A percentile compares a stretch with the other conserved stretches of the same genome.
Conservation (phyloP, 2,329 filamentous ascomycete genomes). For the Phoma sp. region DNA sequence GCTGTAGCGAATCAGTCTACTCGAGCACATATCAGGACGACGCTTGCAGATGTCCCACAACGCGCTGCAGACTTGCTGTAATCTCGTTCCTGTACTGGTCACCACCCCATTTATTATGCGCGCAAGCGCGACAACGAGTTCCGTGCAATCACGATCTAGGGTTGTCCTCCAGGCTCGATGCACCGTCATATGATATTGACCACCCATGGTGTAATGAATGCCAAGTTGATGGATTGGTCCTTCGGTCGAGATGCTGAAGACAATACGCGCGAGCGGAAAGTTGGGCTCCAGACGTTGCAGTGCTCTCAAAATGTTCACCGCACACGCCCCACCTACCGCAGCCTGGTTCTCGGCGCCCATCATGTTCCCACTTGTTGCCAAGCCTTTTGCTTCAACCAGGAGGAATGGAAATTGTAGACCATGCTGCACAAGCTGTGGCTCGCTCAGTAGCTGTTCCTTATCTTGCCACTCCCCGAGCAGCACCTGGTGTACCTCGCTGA, state of each 20-base stretch:
- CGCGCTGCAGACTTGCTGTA: too few species aligned
- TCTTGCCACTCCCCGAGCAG: constrained; percentile 5
- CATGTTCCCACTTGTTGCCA: constrained; percentile 14
- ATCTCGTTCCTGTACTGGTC: too few species aligned
- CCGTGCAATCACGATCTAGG: too few species aligned
- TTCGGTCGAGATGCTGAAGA: constrained; percentile 8
- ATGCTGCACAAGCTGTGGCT: not conserved
- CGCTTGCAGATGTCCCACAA: too few species aligned
- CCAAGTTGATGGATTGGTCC: constrained; percentile 5
- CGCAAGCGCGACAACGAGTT: too few species aligned
- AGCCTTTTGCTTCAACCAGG: constrained; percentile 22
- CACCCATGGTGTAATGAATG: constrained; percentile 2
- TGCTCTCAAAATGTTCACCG: constrained; percentile 4
- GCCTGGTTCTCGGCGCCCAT: constrained; percentile 23
- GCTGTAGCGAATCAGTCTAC: too few species aligned
- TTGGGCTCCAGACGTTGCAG: constrained; percentile 1
- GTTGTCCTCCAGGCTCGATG: too few species aligned
- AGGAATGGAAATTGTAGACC: constrained; percentile 26
- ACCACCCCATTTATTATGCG: too few species aligned
- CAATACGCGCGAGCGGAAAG: not conserved
- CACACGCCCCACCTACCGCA: constrained; percentile 9
- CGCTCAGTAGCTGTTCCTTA: not conserved
- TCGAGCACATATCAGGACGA: too few species aligned
- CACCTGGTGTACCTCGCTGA: not conserved
- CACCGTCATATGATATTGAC: constrained; percentile 8